A percentile compares a stretch with the other conserved stretches of the same genome.
These are phyloP conservation scores for Neofusicoccum kwambonambiense DNA, from an alignment of 2,329 filamentous ascomycete genomes.

Conservation along the genomic window DNA sequence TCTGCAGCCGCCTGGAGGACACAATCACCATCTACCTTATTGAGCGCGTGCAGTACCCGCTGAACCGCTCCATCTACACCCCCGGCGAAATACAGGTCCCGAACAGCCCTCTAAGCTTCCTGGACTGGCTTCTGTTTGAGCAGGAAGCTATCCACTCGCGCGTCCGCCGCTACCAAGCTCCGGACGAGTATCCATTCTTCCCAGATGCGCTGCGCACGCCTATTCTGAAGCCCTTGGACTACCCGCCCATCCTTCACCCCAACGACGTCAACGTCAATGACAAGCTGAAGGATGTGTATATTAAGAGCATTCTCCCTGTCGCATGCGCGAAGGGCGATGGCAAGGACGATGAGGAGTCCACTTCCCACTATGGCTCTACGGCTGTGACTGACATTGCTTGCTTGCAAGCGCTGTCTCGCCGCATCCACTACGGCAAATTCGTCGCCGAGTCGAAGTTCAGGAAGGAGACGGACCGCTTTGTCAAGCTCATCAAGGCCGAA, in stretches of 20 bases:
- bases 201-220: conserved; percentile 74
- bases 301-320: conserved; percentile 75
- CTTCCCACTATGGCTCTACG: conserved; percentile 93
- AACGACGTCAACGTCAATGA: conserved; percentile 91
- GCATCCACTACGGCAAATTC: conserved; percentile 98
- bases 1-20: conserved; percentile 82
- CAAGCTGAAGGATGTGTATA: conserved; percentile 83
- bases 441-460: conserved; percentile 95
- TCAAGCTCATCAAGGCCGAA: conserved; percentile 73
- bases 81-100: conserved; percentile 80
- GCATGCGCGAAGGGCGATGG: conserved; percentile 78
- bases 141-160: conserved; percentile 89
- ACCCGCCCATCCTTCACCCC: conserved; percentile 81
- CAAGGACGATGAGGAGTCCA: conserved; percentile 75
- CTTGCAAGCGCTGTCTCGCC: conserved; percentile 82
- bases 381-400: conserved; percentile 89
- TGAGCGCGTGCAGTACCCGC: conserved; percentile 94
- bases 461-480: conserved; percentile 77
- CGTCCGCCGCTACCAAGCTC: conserved; percentile 91
- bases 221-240: conserved; percentile 82
- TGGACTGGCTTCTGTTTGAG: conserved; percentile 90
- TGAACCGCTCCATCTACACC: conserved; percentile 83
- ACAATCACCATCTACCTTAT: conserved; percentile 97
- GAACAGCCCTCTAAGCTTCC: conserved; percentile 68
- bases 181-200: conserved; percentile 98